A percentile compares a stretch with the other conserved stretches of the same genome.
These are phyloP conservation scores for Collybia nuda DNA, from an alignment of 768 basidiomycete genomes.

Conservation along the genomic window DNA sequence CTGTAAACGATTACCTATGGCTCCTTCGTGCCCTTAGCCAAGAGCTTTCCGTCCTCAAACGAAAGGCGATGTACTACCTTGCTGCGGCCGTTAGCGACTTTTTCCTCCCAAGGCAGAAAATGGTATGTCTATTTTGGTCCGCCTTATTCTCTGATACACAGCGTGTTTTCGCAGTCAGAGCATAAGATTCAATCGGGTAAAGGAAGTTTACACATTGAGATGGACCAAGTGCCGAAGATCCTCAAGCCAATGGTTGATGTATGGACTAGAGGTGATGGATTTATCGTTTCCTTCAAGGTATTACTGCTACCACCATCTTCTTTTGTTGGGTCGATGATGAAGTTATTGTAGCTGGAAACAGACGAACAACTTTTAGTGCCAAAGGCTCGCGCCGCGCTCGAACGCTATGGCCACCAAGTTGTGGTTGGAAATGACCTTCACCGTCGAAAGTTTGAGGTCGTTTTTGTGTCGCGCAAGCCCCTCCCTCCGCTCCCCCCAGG, in stretches of 20 bases:
- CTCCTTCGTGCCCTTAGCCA: conserved; percentile 80
- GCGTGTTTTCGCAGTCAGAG: conserved; percentile 62
- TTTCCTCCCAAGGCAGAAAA: conserved; percentile 87
- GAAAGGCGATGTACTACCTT: conserved; percentile 89
- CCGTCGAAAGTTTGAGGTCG: conserved; percentile 87
- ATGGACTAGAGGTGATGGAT: conserved; percentile 83
- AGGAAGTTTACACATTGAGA: conserved; percentile 90
- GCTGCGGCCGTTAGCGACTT: conserved; percentile 99
- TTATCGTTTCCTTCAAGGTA: conserved; percentile 97
- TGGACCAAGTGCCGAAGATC: conserved; percentile 99
- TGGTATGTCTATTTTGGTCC: conserved; percentile 55
- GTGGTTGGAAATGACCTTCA: conserved; percentile 98
- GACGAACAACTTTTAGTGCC: conserved; percentile 82
- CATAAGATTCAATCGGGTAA: conserved; percentile 99
- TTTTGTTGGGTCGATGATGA: neutral
- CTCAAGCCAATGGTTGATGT: conserved; percentile 91
- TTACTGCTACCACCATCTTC: conserved; percentile 5
- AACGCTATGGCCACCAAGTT: conserved; percentile 95
- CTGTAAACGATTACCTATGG: conserved; percentile 96
- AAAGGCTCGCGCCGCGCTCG: conserved; percentile 84
- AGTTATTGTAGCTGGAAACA: conserved; percentile 78
- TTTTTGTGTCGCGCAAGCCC: conserved; percentile 71
- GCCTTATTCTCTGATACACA: neutral
- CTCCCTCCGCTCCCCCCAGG: conserved; percentile 14
- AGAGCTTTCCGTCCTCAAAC: conserved; percentile 67